A percentile compares a stretch with the other conserved stretches of the same genome.
phyloP scores from a whole-genome alignment of 495 filamentous ascomycete species.

The Aspergillus heteromorphus region DNA sequence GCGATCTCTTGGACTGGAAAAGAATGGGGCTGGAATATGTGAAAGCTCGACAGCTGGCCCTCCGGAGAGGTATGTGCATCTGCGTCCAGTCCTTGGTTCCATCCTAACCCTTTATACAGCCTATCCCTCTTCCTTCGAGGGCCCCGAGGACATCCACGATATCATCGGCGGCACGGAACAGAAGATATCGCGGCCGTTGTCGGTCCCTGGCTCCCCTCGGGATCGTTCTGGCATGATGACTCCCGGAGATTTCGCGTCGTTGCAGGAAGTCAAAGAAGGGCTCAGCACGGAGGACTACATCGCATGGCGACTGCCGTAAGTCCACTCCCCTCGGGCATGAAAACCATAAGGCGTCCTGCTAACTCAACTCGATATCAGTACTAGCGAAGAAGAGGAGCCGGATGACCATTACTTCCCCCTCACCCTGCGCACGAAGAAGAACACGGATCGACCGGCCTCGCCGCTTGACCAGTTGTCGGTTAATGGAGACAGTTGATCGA shows the following conservation, averaged over 20 bases:
- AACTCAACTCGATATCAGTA: constrained; percentile 9
- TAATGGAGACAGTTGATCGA: constrained; percentile 21
- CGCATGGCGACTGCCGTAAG: constrained; percentile 96
- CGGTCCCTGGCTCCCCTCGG: constrained; percentile 84
- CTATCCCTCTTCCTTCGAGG: constrained; percentile 79
- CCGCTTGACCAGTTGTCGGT: constrained; percentile 39
- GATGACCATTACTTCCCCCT: constrained; percentile 93
- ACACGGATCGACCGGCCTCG: constrained; percentile 32
- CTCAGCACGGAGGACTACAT: constrained; percentile 96
- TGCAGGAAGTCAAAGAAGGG: constrained; percentile 92
- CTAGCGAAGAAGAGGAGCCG: constrained; percentile 88
- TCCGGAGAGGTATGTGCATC: constrained; percentile 60
- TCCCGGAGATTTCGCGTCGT: constrained; percentile 90
- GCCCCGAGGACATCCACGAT: constrained; percentile 67
- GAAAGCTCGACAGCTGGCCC: constrained; percentile 88
- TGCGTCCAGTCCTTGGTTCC: background rate
- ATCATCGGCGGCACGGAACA: constrained; percentile 85
- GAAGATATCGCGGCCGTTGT: constrained; percentile 91
- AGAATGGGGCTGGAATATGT: constrained; percentile 99
- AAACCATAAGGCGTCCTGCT: constrained; percentile 2
- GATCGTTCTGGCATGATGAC: constrained; percentile 98
- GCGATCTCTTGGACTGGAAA: constrained; percentile 97
- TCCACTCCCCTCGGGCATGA: constrained; percentile 17
- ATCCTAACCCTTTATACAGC: constrained; percentile 41
- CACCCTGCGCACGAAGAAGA: constrained; percentile 56